phyloP scores from a whole-genome alignment of 176 grass and related monocot genomes.

The Juncus effusus region DNA sequence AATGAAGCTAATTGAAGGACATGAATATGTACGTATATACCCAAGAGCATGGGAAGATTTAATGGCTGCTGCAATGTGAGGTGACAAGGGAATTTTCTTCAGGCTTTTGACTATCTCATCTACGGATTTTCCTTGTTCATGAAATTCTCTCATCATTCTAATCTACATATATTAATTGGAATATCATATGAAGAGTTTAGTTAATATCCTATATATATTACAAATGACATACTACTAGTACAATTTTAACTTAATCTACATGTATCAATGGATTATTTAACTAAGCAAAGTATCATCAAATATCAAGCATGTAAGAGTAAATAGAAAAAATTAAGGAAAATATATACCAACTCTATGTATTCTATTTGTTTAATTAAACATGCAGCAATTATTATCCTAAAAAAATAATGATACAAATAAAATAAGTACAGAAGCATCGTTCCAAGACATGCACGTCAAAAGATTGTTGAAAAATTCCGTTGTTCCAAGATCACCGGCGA shows the following conservation, averaged over 20 bases:
- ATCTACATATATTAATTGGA: slow-evolving; percentile 18
- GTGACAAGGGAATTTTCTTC: slow-evolving; percentile 35
- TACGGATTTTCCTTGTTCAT: slow-evolving; percentile 33
- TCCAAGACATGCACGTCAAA: slow-evolving; percentile 33
- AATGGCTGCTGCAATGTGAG: slow-evolving; percentile 20
- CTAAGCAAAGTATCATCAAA: too few relatives aligned
- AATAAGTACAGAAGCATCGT: slow-evolving; percentile 20
- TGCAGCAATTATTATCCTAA: not conserved
- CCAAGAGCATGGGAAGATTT: slow-evolving; percentile 37
- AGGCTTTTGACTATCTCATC: slow-evolving; percentile 31
- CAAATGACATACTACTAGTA: too few relatives aligned
- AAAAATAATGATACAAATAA: not conserved
- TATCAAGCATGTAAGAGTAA: too few relatives aligned
- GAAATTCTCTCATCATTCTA: slow-evolving; percentile 34
- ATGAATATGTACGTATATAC: slow-evolving; percentile 4
- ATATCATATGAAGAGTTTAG: too few relatives aligned
- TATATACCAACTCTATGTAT: not conserved
- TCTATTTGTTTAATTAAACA: not conserved
- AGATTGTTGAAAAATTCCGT: slow-evolving; percentile 23
- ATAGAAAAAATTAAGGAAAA: too few relatives aligned
- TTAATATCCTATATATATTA: too few relatives aligned
- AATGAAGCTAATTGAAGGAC: not conserved
- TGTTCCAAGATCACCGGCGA: slow-evolving; percentile 29
- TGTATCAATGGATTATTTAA: not conserved
- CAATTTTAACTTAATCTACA: slow-evolving; percentile 18